These are phyloP conservation scores for Striga asiatica DNA, from an alignment of 257 asterid genomes.

Conservation along the genomic window DNA sequence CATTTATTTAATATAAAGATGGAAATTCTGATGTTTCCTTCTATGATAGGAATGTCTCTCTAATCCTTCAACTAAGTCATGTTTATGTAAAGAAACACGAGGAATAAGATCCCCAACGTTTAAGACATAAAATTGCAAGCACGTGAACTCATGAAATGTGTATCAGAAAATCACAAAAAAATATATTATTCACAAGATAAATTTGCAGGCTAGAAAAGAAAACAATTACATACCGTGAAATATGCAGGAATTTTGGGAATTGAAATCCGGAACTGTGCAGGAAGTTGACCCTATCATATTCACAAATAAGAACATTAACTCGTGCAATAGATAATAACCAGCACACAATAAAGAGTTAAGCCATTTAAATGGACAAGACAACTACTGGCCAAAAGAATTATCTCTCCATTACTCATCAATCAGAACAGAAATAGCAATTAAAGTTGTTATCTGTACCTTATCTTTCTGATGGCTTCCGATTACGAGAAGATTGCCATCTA, in stretches of 20 bases:
- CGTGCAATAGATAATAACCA: constrained; percentile 7
- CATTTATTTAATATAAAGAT: too few species aligned
- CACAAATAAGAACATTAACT: constrained; percentile 15
- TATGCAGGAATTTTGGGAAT: constrained; percentile 96
- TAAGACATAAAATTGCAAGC: too few species aligned
- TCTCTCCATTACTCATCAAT: not conserved
- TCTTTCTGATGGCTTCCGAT: constrained; percentile 88
- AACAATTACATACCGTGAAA: constrained; percentile 59
- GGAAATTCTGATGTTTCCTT: too few species aligned
- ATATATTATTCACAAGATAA: too few species aligned
- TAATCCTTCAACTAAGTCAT: too few species aligned
- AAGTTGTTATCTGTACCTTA: constrained; percentile 42
- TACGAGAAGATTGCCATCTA: constrained; percentile 63
- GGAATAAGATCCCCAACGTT: too few species aligned
- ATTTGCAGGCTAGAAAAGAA: not conserved
- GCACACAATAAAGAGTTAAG: constrained; percentile 4
- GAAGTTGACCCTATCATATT: constrained; percentile 57
- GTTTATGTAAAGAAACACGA: too few species aligned
- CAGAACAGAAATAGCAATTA: constrained; percentile 1
- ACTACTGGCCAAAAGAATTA: not conserved
- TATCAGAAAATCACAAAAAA: too few species aligned
- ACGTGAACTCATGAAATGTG: too few species aligned
- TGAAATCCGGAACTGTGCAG: constrained; percentile 73
- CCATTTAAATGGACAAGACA: not conserved
- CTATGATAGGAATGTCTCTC: too few species aligned